Conservation (phyloP, 352 stramenopile species). For the Globisporangium spinosum region DNA sequence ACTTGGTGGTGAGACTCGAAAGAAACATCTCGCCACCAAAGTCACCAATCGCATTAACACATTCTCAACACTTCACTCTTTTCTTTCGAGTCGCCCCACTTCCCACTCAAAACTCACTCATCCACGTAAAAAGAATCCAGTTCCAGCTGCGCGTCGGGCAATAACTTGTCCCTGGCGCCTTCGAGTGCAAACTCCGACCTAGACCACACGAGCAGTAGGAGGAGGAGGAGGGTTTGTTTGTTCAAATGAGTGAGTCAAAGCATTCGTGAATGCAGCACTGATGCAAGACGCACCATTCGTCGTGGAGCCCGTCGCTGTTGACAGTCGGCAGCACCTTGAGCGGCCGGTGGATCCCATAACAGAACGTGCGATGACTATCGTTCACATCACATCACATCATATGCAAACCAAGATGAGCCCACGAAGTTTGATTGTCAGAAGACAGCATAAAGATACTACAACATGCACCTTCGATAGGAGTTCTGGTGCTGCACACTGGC, state of each 20-base stretch:
- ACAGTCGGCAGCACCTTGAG: conserved; percentile 55
- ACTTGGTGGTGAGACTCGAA: no score
- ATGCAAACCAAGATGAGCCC: background rate
- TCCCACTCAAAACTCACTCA: conserved; percentile 1
- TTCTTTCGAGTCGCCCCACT: no score
- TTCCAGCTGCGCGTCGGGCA: conserved; percentile 32
- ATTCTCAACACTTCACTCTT: no score
- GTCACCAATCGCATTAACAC: no score
- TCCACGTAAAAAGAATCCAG: conserved; percentile 40
- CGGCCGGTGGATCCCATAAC: conserved; percentile 66
- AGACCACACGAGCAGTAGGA: background rate
- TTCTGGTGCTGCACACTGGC: conserved; percentile 77
- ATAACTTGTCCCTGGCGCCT: conserved; percentile 25
- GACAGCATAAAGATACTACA: background rate
- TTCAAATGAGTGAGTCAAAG: background rate
- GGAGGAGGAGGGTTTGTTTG: no score
- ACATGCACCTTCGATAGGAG: conserved; percentile 58
- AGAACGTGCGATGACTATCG: conserved; percentile 47
- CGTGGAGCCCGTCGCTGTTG: conserved; percentile 57
- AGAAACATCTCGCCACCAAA: no score
- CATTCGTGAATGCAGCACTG: background rate
- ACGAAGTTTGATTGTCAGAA: background rate
- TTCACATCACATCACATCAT: background rate
- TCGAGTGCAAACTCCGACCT: conserved; percentile 28
- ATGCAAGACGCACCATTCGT: conserved; percentile 32